Evolutionary conservation across 139 green algal genomes (phyloP).

Genomic region (Pseudopediastrum boryanum): DNA sequence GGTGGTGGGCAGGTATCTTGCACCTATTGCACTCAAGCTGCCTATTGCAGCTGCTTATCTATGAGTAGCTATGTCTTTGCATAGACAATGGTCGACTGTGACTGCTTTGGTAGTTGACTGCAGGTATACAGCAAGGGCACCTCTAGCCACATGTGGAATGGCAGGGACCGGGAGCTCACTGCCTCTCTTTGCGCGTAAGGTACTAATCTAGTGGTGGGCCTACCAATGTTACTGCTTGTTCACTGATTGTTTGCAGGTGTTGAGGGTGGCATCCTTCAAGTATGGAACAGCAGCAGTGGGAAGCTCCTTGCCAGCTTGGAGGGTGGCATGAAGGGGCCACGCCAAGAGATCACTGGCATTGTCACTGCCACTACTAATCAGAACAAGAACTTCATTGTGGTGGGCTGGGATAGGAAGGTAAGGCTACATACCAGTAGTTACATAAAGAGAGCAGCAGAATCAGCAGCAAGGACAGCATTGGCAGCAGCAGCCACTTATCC

Average conservation of each 20-base stretch:
- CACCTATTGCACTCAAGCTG: no score
- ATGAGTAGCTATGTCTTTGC: no score
- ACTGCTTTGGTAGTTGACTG: neutral
- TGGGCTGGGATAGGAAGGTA: conserved; percentile 27
- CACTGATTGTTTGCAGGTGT: neutral
- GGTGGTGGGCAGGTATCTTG: no score
- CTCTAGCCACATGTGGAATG: neutral
- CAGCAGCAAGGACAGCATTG: neutral
- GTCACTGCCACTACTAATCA: conserved; percentile 8
- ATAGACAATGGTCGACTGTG: no score
- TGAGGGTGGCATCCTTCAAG: conserved; percentile 23
- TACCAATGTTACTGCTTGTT: neutral
- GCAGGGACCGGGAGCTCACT: neutral
- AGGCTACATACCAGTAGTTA: neutral
- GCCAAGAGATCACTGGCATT: conserved; percentile 17
- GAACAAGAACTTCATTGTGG: neutral
- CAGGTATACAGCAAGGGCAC: neutral
- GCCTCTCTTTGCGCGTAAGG: neutral
- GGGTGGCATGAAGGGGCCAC: neutral
- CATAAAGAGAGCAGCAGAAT: neutral
- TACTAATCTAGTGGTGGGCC: neutral
- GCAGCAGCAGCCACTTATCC: neutral
- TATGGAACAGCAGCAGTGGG: conserved; percentile 31
- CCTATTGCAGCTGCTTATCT: no score
- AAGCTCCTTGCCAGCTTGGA: conserved; percentile 17